Evolutionary conservation across 2,329 filamentous ascomycete genomes (phyloP).

Genomic region (Aurifilum marmelostoma): DNA sequence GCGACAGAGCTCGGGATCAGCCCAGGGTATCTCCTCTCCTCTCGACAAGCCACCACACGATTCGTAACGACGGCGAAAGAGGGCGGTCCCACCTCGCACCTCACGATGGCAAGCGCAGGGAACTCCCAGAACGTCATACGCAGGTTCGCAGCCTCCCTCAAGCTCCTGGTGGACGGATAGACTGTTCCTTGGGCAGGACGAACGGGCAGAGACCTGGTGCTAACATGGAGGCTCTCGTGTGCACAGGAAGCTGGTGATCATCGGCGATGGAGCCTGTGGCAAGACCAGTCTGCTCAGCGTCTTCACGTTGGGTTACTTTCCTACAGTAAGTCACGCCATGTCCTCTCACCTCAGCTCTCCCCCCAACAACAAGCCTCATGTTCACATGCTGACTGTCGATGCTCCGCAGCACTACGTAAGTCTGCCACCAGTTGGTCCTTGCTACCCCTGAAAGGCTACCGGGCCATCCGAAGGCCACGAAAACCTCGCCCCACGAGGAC

Average conservation of each 20-base stretch:
- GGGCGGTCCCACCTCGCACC: slow-evolving; percentile 20
- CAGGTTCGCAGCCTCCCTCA: slow-evolving; percentile 35
- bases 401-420: slow-evolving; percentile 61
- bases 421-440: slow-evolving; percentile 27
- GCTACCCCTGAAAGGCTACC: slow-evolving; percentile 23
- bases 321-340: slow-evolving; percentile 70
- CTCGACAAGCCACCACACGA: background rate
- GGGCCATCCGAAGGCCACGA: background rate
- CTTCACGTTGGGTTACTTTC: slow-evolving; percentile 97
- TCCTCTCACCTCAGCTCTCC: slow-evolving; percentile 16
- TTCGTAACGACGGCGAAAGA: slow-evolving; percentile 17
- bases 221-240: slow-evolving; percentile 16
- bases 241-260: slow-evolving; percentile 89
- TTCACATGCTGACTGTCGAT: slow-evolving; percentile 36
- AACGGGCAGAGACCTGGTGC: slow-evolving; percentile 4
- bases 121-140: slow-evolving; percentile 43
- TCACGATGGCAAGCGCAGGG: slow-evolving; percentile 40
- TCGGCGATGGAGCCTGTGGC: slow-evolving; percentile 95
- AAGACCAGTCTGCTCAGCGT: slow-evolving; percentile 98
- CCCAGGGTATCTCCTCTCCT: background rate
- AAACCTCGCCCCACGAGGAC: background rate
- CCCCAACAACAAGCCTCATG: slow-evolving; percentile 11
- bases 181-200: background rate
- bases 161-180: slow-evolving; percentile 20
- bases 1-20: slow-evolving; percentile 4